Conservation (phyloP, 495 filamentous ascomycete species). For the Penicillium mononematosum region DNA sequence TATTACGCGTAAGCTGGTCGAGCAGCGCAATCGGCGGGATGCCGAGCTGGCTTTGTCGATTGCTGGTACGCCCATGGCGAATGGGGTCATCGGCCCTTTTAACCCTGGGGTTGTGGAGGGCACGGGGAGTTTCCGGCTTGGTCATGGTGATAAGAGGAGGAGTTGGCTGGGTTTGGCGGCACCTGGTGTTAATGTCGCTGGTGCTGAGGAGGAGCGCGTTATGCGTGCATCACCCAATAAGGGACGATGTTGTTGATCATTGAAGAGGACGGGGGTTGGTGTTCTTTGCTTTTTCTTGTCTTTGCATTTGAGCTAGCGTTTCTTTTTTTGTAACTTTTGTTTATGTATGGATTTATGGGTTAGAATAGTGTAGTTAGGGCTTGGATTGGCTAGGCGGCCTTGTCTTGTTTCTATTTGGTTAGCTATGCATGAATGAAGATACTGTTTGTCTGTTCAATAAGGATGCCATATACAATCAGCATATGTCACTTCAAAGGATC, state of each 20-base stretch:
- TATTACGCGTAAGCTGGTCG: conserved; percentile 90
- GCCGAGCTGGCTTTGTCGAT: conserved; percentile 52
- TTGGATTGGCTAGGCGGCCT: neutral
- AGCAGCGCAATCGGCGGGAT: conserved; percentile 69
- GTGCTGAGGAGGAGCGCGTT: conserved; percentile 33
- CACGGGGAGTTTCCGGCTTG: conserved; percentile 48
- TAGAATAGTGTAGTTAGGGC: neutral
- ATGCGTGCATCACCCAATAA: conserved; percentile 26
- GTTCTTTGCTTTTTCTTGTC: conserved; percentile 6
- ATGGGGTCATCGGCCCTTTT: conserved; percentile 14
- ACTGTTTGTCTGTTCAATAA: neutral
- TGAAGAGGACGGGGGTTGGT: neutral
- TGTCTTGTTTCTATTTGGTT: no score
- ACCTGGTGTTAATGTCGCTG: conserved; percentile 38
- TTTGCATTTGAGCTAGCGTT: conserved; percentile 1
- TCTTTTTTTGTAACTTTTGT: neutral
- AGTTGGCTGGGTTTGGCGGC: conserved; percentile 55
- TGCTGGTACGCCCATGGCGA: conserved; percentile 41
- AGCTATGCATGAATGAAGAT: neutral
- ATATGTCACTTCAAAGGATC: neutral
- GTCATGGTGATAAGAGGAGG: conserved; percentile 46
- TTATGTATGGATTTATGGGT: neutral
- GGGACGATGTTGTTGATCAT: conserved; percentile 43
- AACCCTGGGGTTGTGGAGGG: conserved; percentile 28
- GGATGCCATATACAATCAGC: neutral